Conservation (phyloP, 306 rosid species). For the Sophora flavescens region DNA sequence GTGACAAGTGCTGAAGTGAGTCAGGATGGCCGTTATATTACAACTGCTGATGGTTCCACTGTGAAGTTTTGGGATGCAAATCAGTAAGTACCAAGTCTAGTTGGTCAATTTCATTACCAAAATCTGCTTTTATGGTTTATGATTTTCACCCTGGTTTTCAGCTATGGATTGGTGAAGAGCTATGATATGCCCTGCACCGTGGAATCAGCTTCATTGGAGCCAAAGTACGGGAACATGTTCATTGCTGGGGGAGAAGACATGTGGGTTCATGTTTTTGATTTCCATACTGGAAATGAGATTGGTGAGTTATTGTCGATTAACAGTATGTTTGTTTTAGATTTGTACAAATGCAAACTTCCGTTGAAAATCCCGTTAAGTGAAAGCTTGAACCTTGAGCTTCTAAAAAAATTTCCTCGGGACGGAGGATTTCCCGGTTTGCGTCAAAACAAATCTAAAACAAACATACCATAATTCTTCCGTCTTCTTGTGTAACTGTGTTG, state of each 20-base stretch:
- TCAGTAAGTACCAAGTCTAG: slow-evolving; percentile 63
- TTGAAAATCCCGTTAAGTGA: no score
- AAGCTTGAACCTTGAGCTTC: no score
- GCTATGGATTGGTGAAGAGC: slow-evolving; percentile 96
- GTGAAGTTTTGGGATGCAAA: slow-evolving; percentile 99
- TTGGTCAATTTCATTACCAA: not conserved
- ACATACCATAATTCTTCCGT: not conserved
- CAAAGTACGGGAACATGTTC: slow-evolving; percentile 90
- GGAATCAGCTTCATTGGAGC: slow-evolving; percentile 96
- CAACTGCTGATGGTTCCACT: slow-evolving; percentile 94
- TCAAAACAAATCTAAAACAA: no score
- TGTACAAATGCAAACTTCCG: no score
- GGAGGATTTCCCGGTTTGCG: no score
- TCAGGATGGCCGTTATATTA: slow-evolving; percentile 96
- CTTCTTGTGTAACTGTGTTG: slow-evolving; percentile 4
- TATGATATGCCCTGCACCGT: slow-evolving; percentile 92
- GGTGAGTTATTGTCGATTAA: slow-evolving; percentile 56
- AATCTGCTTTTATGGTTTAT: slow-evolving; percentile 43
- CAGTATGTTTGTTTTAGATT: no score
- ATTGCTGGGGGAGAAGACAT: slow-evolving; percentile 98
- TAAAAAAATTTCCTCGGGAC: no score
- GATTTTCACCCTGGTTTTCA: slow-evolving; percentile 46
- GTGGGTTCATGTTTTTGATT: slow-evolving; percentile 96
- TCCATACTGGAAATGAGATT: slow-evolving; percentile 93
- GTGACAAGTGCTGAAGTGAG: slow-evolving; percentile 99